Base-by-base conservation (phyloP, 176 grass and related monocot species). In the Aegilops longissima region DNA sequence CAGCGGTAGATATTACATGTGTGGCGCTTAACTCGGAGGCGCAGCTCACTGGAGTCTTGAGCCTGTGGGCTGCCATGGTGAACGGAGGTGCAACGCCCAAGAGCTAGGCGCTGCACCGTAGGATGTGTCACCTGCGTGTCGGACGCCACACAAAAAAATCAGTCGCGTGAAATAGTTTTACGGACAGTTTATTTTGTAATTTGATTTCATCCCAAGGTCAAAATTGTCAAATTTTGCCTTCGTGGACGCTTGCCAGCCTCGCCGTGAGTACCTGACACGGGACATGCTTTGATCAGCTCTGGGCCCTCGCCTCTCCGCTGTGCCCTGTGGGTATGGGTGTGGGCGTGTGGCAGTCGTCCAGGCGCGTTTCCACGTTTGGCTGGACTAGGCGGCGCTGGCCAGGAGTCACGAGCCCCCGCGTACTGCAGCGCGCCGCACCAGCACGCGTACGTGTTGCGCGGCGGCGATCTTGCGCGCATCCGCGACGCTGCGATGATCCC, bases 351-450 rank as follows among this genome's bases (percentile, higher is more conserved):
- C 76, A 64, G 51, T 21, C 17, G 27, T 34, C 7, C 78, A 70
- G 83, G 38, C 3, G 72, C 12, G 80, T 79, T 40, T 56, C 33
- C 47, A 51, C 65, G 61, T 73, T 74, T 72, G 80, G 80, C 84
- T 24, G 17, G 21, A 66, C 84, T 58, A 40, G 59, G 59, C 76
- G 21, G 73, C 6, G 58, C 18, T 7, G 21, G 35, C 59, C 25
- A n/a, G 12, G 56, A 2, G 3, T 82, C 70, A 56, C 79, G 42
- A 59, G 71, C 56, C 12, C 13, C 12, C 45, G 4, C 47, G 47
- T 51, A 51, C 47, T 49, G 12, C 51, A 4, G 1, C 4, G 59
- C n/a, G 6, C 7, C 24, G 61, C 23, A 24, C 68, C 80, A 6
- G 80, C 34, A 29, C 34, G 67, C 67, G 0, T 5, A 23, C 47